Evolutionary conservation across 2,329 filamentous ascomycete genomes (phyloP), one percentile per base, ranked within the genome.

Genomic region (Aspergillus sp.): DNA sequence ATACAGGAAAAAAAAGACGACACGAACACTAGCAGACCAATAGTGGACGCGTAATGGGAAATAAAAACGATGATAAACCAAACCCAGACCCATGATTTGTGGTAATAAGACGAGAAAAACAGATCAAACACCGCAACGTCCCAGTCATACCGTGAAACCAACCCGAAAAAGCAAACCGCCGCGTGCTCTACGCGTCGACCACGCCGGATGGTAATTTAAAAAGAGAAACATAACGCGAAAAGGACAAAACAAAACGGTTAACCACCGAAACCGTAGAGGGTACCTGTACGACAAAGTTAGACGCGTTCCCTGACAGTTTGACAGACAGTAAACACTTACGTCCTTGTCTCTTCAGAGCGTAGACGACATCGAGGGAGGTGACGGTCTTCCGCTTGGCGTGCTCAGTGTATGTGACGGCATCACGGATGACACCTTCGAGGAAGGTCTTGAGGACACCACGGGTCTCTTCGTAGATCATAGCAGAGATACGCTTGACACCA

Each of bases 401-500:
- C 76, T 88, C 84, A 59, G 84, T 88, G 77, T 88, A 88, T 67
- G 84, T 88, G 73, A 87, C 81, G 53, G 83, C 82, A 63, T 87
- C 83, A 71, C 83, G 80, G 67, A 88, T 88, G 71, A 88, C 84
- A 70, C 82, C 79, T 74, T 88, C 85, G 61, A 88, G 83, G 82
- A 88, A 88, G 71, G 83, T 84, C 81, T 88, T 88, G 63, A 88
- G 78, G 63, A 88, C 85, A 79, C 83, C 83, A 67, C 85, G 84
- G 62, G 85, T 88, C 77, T 88, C 82, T 70, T 86, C 84, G 77
- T 88, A 88, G 76, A 88, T 88, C 84, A 86, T 94, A 71, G 90
- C 90, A 66, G 89, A 95, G 68, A 96, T 96, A 94, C 90, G 90
- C 88, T 96, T 96, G 81, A 96, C 90, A 90, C 90, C 90, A 75